Percentiles rank a stretch among this genome's conserved stretches.
Evolutionary conservation across 2,329 filamentous ascomycete genomes (phyloP).

Genomic region (Paracamarosporium sp.): DNA sequence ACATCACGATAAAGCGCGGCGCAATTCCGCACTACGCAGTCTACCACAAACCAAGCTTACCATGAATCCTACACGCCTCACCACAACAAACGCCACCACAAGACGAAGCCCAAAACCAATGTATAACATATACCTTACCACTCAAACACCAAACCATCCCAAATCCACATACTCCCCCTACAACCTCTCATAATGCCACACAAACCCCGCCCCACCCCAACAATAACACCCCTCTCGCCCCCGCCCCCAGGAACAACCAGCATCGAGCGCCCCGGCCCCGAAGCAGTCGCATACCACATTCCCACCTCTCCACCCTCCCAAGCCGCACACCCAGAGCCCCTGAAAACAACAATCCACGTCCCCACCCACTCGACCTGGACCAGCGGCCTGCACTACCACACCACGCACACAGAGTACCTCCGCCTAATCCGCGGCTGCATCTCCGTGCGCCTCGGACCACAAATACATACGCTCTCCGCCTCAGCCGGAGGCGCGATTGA

Average conservation of each 20-base stretch:
- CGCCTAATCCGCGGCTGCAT: constrained; percentile 51
- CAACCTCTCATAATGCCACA: not conserved
- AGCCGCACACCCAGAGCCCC: not conserved
- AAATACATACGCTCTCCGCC: constrained; percentile 14
- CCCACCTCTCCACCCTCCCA: constrained; percentile 29
- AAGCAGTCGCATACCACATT: constrained; percentile 46
- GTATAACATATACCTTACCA: not conserved
- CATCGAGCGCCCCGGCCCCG: constrained; percentile 17
- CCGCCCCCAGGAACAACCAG: constrained; percentile 16
- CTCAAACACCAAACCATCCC: not conserved
- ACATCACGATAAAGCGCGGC: too few relatives aligned
- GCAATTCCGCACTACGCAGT: too few relatives aligned
- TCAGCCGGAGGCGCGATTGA: constrained; percentile 15
- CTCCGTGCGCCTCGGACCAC: constrained; percentile 23
- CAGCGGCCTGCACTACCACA: constrained; percentile 59
- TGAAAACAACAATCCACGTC: constrained; percentile 52
- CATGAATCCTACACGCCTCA: too few relatives aligned
- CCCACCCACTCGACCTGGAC: constrained; percentile 55
- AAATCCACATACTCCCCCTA: not conserved
- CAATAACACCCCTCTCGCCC: constrained; percentile 2
- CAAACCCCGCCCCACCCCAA: not conserved
- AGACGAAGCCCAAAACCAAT: too few relatives aligned
- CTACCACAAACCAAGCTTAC: too few relatives aligned
- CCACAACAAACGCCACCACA: too few relatives aligned
- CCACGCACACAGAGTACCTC: constrained; percentile 55